Percentiles rank a stretch among this genome's conserved stretches.
phyloP scores from a whole-genome alignment of 2,329 filamentous ascomycete genomes.

The Monosporascus sp. region DNA sequence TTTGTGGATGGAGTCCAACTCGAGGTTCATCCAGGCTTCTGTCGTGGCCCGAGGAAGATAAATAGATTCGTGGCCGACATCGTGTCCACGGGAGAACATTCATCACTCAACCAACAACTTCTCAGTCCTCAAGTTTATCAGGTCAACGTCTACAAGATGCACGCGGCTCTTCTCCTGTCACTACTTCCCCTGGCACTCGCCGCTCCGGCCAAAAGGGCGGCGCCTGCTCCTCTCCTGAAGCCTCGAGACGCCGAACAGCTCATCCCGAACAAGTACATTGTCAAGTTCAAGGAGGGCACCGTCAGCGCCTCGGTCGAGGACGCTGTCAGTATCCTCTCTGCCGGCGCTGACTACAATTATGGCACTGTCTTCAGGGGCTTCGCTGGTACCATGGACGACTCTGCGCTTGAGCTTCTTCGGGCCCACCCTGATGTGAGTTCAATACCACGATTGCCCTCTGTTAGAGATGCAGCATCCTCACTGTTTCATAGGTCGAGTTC shows the following conservation, averaged over 20 bases:
- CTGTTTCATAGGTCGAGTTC: conserved; percentile 12
- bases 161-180: conserved; percentile 9
- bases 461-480: too few species aligned
- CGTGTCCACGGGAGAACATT: background rate
- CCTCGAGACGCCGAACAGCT: conserved; percentile 9
- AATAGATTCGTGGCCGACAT: background rate
- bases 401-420: conserved; percentile 31
- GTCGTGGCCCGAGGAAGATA: background rate
- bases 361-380: conserved; percentile 30
- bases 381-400: conserved; percentile 33
- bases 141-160: conserved; percentile 5
- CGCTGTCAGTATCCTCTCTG: conserved; percentile 5
- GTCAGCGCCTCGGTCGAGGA: conserved; percentile 21
- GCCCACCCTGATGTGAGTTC: conserved; percentile 30
- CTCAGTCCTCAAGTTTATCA: background rate
- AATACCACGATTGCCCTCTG: background rate
- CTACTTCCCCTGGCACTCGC: conserved; percentile 12
- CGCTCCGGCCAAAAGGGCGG: conserved; percentile 8
- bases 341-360: conserved; percentile 19
- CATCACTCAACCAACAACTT: background rate
- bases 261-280: conserved; percentile 32
- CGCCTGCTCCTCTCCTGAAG: conserved; percentile 10
- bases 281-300: conserved; percentile 34
- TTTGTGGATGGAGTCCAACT: background rate
- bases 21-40: background rate